A percentile compares a stretch with the other conserved stretches of the same genome.
Conservation (phyloP, 768 basidiomycete species). For the Mycena vulgaris region DNA sequence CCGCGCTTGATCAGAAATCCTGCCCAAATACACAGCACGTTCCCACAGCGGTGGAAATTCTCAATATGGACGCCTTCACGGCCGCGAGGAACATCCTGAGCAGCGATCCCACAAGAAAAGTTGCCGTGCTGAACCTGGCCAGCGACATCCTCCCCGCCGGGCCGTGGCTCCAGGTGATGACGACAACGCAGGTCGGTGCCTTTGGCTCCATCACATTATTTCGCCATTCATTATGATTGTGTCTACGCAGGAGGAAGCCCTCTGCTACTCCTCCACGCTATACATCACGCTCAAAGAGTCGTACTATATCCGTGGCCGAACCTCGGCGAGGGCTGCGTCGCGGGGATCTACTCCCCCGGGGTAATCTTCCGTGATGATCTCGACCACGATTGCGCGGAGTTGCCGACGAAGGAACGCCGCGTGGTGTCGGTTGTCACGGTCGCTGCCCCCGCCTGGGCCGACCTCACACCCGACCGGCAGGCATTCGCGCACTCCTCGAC, state of each 20-base stretch:
- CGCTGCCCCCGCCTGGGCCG: constrained; percentile 56
- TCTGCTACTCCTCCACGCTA: constrained; percentile 65
- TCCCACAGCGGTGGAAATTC: constrained; percentile 42
- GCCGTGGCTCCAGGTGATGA: constrained; percentile 24
- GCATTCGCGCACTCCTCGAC: constrained; percentile 44
- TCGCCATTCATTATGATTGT: neutral
- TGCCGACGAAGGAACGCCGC: constrained; percentile 48
- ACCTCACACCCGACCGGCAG: constrained; percentile 46
- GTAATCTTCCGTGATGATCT: constrained; percentile 65
- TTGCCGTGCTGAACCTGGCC: constrained; percentile 58
- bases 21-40: constrained; percentile 34
- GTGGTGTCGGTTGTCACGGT: constrained; percentile 63
- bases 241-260: constrained; percentile 64
- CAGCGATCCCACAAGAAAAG: constrained; percentile 46
- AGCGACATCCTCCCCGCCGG: constrained; percentile 49
- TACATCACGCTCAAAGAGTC: constrained; percentile 56
- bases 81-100: constrained; percentile 51
- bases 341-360: constrained; percentile 61
- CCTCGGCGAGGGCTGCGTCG: constrained; percentile 55
- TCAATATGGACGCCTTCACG: constrained; percentile 57
- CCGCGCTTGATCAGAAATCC: constrained; percentile 39
- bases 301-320: constrained; percentile 67
- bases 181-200: constrained; percentile 44
- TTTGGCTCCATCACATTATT: neutral
- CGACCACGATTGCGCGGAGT: constrained; percentile 57